These are phyloP conservation scores for Alternaria sp. DNA, from an alignment of 2,329 filamentous ascomycete species.

Conservation along the genomic window DNA sequence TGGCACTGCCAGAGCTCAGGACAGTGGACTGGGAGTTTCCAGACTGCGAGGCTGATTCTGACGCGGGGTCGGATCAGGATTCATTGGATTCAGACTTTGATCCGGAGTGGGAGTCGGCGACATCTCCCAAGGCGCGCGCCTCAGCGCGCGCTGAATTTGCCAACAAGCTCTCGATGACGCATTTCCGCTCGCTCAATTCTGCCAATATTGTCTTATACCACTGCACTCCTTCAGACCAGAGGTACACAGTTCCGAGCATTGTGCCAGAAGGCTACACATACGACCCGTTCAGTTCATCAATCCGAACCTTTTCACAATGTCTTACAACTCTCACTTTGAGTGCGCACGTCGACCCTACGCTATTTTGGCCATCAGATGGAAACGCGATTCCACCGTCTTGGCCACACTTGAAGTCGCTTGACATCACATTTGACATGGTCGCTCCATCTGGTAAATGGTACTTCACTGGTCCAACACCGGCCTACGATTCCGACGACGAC, in stretches of 20 bases:
- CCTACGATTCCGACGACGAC: background rate
- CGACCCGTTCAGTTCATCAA: constrained; percentile 22
- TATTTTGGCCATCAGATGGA: constrained; percentile 26
- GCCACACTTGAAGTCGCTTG: constrained; percentile 20
- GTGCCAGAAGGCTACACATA: constrained; percentile 11
- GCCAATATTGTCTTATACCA: constrained; percentile 11
- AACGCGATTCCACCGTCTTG: constrained; percentile 10
- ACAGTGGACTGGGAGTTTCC: constrained; percentile 10
- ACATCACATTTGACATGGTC: constrained; percentile 18
- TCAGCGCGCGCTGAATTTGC: constrained; percentile 8
- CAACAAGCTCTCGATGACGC: background rate
- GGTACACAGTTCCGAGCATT: constrained; percentile 7
- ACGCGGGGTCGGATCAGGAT: constrained; percentile 9
- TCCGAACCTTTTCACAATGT: constrained; percentile 19
- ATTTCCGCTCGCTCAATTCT: constrained; percentile 5
- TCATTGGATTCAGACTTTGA: constrained; percentile 10
- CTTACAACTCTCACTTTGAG: constrained; percentile 21
- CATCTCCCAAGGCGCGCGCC: constrained; percentile 8
- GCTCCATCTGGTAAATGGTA: constrained; percentile 22
- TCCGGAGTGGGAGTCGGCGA: constrained; percentile 1
- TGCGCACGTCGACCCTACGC: constrained; percentile 17
- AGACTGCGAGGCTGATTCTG: constrained; percentile 9
- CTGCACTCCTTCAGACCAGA: constrained; percentile 10
- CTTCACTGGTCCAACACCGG: constrained; percentile 19
- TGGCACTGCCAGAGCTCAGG: constrained; percentile 7